These are phyloP conservation scores for Russula vinacea DNA, from an alignment of 768 basidiomycete genomes.

Conservation along the genomic window DNA sequence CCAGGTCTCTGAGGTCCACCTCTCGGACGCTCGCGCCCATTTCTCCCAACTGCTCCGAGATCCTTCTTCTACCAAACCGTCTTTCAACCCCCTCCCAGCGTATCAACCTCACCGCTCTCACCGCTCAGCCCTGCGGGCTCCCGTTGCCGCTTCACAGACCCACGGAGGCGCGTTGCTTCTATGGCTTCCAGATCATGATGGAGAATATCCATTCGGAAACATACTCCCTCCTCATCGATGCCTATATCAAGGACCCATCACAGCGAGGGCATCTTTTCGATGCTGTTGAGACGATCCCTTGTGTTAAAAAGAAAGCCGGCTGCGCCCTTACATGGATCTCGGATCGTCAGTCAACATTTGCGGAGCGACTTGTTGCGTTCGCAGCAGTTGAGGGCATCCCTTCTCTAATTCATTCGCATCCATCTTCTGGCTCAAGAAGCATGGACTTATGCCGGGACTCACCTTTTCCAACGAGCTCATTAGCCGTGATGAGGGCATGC, in stretches of 20 bases:
- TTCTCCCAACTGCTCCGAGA: conserved; percentile 29
- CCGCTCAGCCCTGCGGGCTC: conserved; percentile 9
- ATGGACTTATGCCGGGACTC: too few species aligned
- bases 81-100: conserved; percentile 22
- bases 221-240: conserved; percentile 93
- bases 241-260: conserved; percentile 79
- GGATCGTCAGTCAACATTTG: conserved; percentile 76
- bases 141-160: conserved; percentile 31
- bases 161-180: conserved; percentile 95
- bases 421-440: too few species aligned
- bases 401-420: too few species aligned
- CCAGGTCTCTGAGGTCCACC: conserved; percentile 22
- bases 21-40: conserved; percentile 26
- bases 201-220: conserved; percentile 97
- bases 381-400: too few species aligned
- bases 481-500: too few species aligned
- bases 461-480: too few species aligned
- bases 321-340: conserved; percentile 95
- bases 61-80: conserved; percentile 22
- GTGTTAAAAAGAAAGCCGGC: conserved; percentile 87
- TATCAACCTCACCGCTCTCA: conserved; percentile 21
- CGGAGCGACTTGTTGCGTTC: conserved; percentile 58
- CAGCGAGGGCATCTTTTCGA: conserved; percentile 83
- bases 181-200: conserved; percentile 99
- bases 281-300: conserved; percentile 91